Conservation (phyloP, 495 filamentous ascomycete genomes). For the Neurospora sublineolata region DNA sequence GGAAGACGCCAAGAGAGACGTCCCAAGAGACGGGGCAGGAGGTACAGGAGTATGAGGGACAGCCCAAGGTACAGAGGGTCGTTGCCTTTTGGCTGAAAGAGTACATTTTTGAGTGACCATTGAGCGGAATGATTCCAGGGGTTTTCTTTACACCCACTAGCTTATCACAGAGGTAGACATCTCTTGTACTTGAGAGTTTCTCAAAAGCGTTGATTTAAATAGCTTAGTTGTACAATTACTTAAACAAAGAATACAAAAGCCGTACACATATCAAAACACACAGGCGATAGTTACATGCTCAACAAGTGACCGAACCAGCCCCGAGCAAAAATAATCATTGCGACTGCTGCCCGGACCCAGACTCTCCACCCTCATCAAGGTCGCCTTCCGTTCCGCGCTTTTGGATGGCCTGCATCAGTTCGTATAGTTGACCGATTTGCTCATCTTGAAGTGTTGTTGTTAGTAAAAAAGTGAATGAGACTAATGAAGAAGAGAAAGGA, state of each 20-base stretch:
- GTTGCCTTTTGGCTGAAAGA: background rate
- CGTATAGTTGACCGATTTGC: constrained; percentile 85
- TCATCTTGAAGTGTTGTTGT: constrained; percentile 48
- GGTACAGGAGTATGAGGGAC: background rate
- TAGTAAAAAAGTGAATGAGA: constrained; percentile 1
- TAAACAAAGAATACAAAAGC: background rate
- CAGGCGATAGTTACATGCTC: no score
- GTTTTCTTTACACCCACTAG: background rate
- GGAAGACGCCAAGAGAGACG: background rate
- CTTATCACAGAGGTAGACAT: background rate
- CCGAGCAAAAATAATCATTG: background rate
- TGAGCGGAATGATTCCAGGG: background rate
- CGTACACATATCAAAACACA: background rate
- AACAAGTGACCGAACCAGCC: no score
- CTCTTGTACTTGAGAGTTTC: background rate
- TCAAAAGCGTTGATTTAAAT: background rate
- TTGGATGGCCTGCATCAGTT: constrained; percentile 78
- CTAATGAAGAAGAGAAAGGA: background rate
- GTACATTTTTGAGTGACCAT: background rate
- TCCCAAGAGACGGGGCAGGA: background rate
- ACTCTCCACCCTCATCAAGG: background rate
- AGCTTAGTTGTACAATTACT: background rate
- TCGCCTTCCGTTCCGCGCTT: constrained; percentile 41
- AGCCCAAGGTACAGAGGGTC: background rate
- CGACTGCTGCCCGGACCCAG: background rate